Evolutionary conservation across 2,329 filamentous ascomycete species (phyloP).

Genomic region (Phoma sp.): DNA sequence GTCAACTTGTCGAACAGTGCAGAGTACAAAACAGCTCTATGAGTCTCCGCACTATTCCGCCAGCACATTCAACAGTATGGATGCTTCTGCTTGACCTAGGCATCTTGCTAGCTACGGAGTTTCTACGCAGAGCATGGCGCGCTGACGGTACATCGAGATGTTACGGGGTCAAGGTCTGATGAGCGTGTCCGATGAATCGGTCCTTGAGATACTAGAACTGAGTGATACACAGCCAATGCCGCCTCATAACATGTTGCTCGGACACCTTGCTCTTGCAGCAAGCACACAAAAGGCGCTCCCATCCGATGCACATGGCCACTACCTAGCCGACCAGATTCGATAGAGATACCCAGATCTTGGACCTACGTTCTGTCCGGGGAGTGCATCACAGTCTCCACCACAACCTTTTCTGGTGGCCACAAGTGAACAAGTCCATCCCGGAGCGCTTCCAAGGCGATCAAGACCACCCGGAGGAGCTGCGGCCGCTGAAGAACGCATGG

Average conservation of each 20-base stretch:
- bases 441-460: constrained; percentile 27
- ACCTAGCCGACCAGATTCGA: constrained; percentile 9
- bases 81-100: not conserved
- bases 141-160: not conserved
- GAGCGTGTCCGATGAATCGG: not conserved
- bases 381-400: constrained; percentile 21
- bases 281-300: not conserved
- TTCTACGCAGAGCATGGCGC: not conserved
- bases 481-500: constrained; percentile 23
- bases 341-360: constrained; percentile 8
- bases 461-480: not conserved
- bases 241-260: constrained; percentile 10
- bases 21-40: not conserved
- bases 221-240: constrained; percentile 9
- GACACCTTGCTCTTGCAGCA: constrained; percentile 10
- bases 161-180: constrained; percentile 3
- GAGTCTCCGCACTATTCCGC: not conserved
- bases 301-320: constrained; percentile 12
- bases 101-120: not conserved
- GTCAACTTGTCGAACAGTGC: not conserved
- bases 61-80: not conserved
- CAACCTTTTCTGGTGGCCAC: constrained; percentile 21
- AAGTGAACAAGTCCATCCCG: constrained; percentile 31
- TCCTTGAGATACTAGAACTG: not conserved
- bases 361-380: constrained; percentile 19